phyloP scores from a whole-genome alignment of 345 rosid genomes.

The Aurinia saxatilis region DNA sequence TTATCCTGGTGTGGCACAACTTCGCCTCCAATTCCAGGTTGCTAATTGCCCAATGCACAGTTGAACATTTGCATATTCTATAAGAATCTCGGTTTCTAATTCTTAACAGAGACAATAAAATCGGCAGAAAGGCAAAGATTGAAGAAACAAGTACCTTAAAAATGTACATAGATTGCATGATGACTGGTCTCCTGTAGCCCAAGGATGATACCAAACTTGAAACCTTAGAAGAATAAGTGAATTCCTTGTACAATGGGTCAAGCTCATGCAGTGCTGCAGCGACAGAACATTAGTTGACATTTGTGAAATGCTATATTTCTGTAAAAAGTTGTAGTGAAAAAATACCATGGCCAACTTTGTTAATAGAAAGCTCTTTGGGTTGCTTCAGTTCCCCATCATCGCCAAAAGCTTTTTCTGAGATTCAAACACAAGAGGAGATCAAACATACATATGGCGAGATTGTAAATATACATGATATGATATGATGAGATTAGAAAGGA shows the following conservation, averaged over 20 bases:
- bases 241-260: slow-evolving; percentile 61
- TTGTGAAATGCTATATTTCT: not conserved
- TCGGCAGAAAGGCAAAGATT: too few relatives aligned
- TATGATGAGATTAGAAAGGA: too few relatives aligned
- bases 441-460: too few relatives aligned
- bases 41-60: slow-evolving; percentile 32
- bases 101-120: too few relatives aligned
- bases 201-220: slow-evolving; percentile 57
- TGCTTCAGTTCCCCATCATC: slow-evolving; percentile 72
- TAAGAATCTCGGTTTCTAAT: not conserved
- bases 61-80: not conserved
- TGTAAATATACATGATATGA: too few relatives aligned
- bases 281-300: not conserved
- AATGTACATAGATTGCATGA: slow-evolving; percentile 93
- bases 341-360: slow-evolving; percentile 96
- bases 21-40: slow-evolving; percentile 98
- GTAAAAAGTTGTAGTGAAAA: too few relatives aligned
- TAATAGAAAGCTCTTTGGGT: slow-evolving; percentile 77
- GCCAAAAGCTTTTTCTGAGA: slow-evolving; percentile 83
- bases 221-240: slow-evolving; percentile 57
- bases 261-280: slow-evolving; percentile 76
- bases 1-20: slow-evolving; percentile 95
- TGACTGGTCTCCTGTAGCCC: slow-evolving; percentile 65
- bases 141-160: slow-evolving; percentile 84
- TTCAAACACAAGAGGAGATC: not conserved